Percentiles rank a stretch among this genome's conserved stretches.
These are phyloP conservation scores for Kregervanrija pseudodelftensis DNA, from an alignment of 805 yeast genomes.

Conservation along the genomic window DNA sequence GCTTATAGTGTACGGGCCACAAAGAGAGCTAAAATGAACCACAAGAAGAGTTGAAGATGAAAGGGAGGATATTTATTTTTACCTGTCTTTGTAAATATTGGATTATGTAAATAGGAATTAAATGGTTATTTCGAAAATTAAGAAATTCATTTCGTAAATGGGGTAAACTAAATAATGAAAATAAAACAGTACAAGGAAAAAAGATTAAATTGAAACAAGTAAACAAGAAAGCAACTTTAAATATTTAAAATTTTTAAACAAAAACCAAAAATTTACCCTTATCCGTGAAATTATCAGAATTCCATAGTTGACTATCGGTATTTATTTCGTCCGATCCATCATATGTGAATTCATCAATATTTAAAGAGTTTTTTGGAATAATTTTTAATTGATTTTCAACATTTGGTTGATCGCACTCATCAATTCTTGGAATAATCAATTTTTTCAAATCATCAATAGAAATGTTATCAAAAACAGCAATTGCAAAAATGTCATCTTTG, in stretches of 20 bases:
- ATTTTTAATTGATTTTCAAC: conserved; percentile 19
- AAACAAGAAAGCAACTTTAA: too few relatives aligned
- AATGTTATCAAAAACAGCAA: conserved; percentile 27
- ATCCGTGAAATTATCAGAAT: conserved; percentile 20
- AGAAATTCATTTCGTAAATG: too few relatives aligned
- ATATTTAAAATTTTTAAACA: conserved; percentile 7
- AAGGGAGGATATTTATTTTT: not conserved
- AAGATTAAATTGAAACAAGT: too few relatives aligned
- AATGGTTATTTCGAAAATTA: too few relatives aligned
- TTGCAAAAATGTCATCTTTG: conserved; percentile 75
- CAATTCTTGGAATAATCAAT: conserved; percentile 24
- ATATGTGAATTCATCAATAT: conserved; percentile 17
- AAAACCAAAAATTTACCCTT: conserved; percentile 29
- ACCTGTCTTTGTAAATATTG: too few relatives aligned
- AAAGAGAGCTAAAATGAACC: conserved; percentile 11
- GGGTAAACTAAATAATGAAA: too few relatives aligned
- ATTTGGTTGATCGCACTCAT: conserved; percentile 21
- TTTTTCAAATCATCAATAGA: conserved; percentile 20
- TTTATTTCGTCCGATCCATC: conserved; percentile 14
- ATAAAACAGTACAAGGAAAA: too few relatives aligned
- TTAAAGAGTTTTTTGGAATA: conserved; percentile 23
- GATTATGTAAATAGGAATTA: too few relatives aligned
- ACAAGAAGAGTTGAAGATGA: conserved; percentile 1
- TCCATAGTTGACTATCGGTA: conserved; percentile 22
- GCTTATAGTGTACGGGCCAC: conserved; percentile 29